phyloP scores from a whole-genome alignment of 192 early-diverging fungal species.

The Ambispora gerdemannii region DNA sequence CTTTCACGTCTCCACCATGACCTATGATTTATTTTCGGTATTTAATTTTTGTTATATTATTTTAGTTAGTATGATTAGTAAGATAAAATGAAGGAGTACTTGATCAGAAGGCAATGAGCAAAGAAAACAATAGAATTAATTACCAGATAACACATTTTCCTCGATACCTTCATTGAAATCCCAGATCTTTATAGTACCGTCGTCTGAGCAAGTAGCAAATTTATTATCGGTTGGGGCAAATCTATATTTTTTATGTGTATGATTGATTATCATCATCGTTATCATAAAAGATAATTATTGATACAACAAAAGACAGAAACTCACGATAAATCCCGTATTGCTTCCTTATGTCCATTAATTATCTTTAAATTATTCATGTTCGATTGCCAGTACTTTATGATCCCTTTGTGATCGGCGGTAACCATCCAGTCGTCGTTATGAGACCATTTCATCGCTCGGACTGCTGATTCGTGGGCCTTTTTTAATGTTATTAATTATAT shows the following conservation, averaged over 20 bases:
- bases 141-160: conserved; percentile 69
- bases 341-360: conserved; percentile 83
- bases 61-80: too few relatives aligned
- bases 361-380: conserved; percentile 93
- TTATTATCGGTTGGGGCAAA: conserved; percentile 92
- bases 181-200: conserved; percentile 96
- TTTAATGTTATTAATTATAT: too few relatives aligned
- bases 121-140: neutral
- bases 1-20: conserved; percentile 97
- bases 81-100: too few relatives aligned
- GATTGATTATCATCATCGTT: neutral
- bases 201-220: conserved; percentile 94
- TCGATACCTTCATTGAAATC: conserved; percentile 81
- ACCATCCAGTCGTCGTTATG: conserved; percentile 96
- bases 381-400: conserved; percentile 97
- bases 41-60: too few relatives aligned
- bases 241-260: conserved; percentile 38
- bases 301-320: conserved; percentile 14
- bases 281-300: neutral
- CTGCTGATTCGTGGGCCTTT: conserved; percentile 89
- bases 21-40: too few relatives aligned
- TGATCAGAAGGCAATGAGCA: too few relatives aligned
- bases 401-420: conserved; percentile 83
- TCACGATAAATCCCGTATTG: conserved; percentile 81
- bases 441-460: conserved; percentile 94